Conservation (phyloP, 495 filamentous ascomycete genomes). For the Aspergillus mulundensis region DNA sequence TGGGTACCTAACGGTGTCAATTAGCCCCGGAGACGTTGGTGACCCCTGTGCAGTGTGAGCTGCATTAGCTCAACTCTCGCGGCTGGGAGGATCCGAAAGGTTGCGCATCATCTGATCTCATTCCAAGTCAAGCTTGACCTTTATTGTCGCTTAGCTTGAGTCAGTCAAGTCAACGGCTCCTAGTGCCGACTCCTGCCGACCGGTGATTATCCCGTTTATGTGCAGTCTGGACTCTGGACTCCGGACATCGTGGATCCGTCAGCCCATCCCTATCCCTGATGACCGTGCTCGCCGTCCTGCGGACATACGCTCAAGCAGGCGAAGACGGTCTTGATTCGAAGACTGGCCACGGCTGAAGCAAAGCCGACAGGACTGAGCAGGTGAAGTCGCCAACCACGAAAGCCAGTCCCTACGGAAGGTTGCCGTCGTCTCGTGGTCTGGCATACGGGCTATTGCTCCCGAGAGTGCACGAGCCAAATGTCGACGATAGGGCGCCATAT, state of each 20-base stretch:
- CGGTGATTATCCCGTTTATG: not conserved
- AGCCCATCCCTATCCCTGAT: not conserved
- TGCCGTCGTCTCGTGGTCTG: too few relatives aligned
- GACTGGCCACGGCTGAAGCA: not conserved
- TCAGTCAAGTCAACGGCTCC: not conserved
- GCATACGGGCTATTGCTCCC: not conserved
- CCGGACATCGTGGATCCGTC: not conserved
- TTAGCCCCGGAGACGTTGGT: constrained; percentile 1
- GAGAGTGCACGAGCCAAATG: not conserved
- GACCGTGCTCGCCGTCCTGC: too few relatives aligned
- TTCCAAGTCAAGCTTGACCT: not conserved
- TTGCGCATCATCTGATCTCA: not conserved
- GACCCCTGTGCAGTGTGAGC: constrained; percentile 7
- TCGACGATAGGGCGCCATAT: not conserved
- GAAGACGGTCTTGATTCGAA: not conserved
- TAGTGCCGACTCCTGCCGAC: not conserved
- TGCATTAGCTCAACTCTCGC: constrained; percentile 5
- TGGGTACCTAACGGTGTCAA: constrained; percentile 1
- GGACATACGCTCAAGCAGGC: too few relatives aligned
- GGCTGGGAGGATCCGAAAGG: constrained; percentile 1
- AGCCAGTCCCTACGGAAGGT: too few relatives aligned
- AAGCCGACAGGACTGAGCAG: too few relatives aligned
- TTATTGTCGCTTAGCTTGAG: not conserved
- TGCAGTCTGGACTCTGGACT: not conserved
- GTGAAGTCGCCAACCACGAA: too few relatives aligned